phyloP scores from a whole-genome alignment of 106 monocot genomes.

The Acanthochlamys bracteata region DNA sequence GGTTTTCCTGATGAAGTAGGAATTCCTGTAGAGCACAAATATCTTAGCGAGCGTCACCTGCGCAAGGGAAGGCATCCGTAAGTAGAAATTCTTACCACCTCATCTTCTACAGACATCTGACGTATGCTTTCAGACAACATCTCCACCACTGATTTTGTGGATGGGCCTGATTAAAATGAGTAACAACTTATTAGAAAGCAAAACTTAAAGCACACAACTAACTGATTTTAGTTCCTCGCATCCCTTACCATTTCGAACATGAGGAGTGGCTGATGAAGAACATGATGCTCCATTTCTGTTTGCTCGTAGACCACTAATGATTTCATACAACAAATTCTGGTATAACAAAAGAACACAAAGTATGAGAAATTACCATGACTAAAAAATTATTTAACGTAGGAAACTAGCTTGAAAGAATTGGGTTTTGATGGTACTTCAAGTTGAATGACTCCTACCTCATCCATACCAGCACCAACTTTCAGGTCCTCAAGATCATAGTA shows the following conservation, averaged over 20 bases:
- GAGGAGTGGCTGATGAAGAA: constrained; percentile 67
- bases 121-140: constrained; percentile 64
- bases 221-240: too few relatives aligned
- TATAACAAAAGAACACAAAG: not conserved
- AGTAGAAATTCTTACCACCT: constrained; percentile 31
- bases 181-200: too few relatives aligned
- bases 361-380: too few relatives aligned
- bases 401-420: too few relatives aligned
- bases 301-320: constrained; percentile 57
- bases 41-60: not conserved
- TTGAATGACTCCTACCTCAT: constrained; percentile 64
- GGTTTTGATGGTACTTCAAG: too few relatives aligned
- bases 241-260: constrained; percentile 44
- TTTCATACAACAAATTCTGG: constrained; percentile 83
- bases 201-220: too few relatives aligned
- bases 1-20: constrained; percentile 43
- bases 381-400: too few relatives aligned
- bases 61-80: not conserved
- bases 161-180: constrained; percentile 21
- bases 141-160: constrained; percentile 78
- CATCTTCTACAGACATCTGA: constrained; percentile 38
- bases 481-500: constrained; percentile 74
- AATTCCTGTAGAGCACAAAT: constrained; percentile 33
- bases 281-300: constrained; percentile 47
- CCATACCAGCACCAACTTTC: constrained; percentile 44